Evolutionary conservation across 2,329 filamentous ascomycete species (phyloP), one percentile per base, ranked within the genome.

Genomic region (Aspergillus novofumigatus): DNA sequence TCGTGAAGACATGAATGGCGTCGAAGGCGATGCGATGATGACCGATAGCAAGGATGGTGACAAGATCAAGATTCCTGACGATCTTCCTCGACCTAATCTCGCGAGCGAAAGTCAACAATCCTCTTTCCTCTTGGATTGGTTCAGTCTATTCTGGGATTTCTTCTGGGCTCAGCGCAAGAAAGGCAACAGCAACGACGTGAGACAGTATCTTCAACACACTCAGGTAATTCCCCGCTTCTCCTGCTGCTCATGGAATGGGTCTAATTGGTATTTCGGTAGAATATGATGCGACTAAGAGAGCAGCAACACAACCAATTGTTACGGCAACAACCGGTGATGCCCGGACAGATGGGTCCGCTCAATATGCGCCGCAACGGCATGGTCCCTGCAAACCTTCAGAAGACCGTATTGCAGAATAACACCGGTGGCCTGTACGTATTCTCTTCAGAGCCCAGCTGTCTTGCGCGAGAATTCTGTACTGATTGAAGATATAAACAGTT

Each of bases 91-190:
- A 25, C 76, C 77, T 17, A 73, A 67, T 54, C 66, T 84, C 6
- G 87, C 91, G 11, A 86, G 86, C 61, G 79, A 76, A 59, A 59
- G 83, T 83, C 54, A 89, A 88, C 67, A 89, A 84, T 60, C 71
- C 0, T 91, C 90, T 26, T 97, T 99, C 69, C 81, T 99, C n/a
- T 89, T 91, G 65, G 94, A 97, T 69, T 99, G 94, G 94, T 99
- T 95, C 80, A 91, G 88, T 69, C 83, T 97, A 53, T 99, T 99
- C 75, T 97, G 92, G 92, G 94, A 99, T 69, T 91, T 97, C 66
- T 95, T 90, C 75, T 86, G 86, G 69, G 91, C 91, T 55, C 90
- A 93, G 71, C 89, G 91, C 69, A 84, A 82, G 67, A 87, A 86
- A 72, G 84, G 83, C 54, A 82, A 82, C 55, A 86, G 81, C 69